Evolutionary conservation across 768 basidiomycete species (phyloP).

Genomic region (Agrocybe chaxingu): DNA sequence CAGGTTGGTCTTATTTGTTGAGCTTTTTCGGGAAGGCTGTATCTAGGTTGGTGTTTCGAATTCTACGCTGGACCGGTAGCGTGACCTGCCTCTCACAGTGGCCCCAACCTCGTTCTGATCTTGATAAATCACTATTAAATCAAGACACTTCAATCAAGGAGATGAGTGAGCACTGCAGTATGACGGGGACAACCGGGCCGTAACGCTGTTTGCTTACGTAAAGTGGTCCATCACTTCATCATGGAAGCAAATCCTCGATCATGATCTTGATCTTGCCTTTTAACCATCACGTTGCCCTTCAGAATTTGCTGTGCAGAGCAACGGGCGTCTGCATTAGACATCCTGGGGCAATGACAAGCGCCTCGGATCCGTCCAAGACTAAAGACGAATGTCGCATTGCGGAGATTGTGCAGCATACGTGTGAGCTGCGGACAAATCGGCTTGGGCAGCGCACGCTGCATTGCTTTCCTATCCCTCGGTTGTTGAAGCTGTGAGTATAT

Average conservation of each 20-base stretch:
- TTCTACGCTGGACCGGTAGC: too few species aligned
- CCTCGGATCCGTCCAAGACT: neutral
- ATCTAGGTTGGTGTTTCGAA: too few species aligned
- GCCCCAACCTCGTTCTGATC: neutral
- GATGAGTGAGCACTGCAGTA: neutral
- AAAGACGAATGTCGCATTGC: constrained; percentile 51
- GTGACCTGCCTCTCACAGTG: too few species aligned
- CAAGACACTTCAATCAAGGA: neutral
- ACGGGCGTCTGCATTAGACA: too few species aligned
- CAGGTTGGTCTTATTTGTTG: too few species aligned
- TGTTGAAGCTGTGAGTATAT: constrained; percentile 63
- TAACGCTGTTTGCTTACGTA: too few species aligned
- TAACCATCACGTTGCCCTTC: too few species aligned
- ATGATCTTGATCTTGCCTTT: too few species aligned
- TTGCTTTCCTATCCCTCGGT: constrained; percentile 73
- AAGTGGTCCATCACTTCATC: too few species aligned
- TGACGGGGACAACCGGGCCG: neutral
- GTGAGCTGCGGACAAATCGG: constrained; percentile 35
- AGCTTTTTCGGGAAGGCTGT: too few species aligned
- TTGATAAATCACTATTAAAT: neutral
- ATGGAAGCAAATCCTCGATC: too few species aligned
- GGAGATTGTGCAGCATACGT: constrained; percentile 73
- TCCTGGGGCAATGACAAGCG: constrained; percentile 2
- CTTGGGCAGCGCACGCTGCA: constrained; percentile 33
- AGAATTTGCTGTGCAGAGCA: too few species aligned